A percentile compares a stretch with the other conserved stretches of the same genome.
Evolutionary conservation across 2,329 filamentous ascomycete genomes (phyloP).

Genomic region (Graphilbum sp.): DNA sequence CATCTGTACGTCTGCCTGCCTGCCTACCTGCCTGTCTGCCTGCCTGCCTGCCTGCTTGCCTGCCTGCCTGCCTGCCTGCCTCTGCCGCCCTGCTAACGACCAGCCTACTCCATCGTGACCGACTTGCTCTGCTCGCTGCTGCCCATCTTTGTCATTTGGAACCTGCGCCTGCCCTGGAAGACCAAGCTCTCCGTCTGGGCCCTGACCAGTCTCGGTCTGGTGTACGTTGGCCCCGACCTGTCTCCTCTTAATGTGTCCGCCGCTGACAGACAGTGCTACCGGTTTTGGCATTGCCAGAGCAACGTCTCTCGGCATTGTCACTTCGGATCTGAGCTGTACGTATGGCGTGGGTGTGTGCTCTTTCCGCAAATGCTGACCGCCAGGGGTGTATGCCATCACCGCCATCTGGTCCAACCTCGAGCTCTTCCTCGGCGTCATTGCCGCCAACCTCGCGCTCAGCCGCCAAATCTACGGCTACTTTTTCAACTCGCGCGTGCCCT

Average conservation of each 20-base stretch:
- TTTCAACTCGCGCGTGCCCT: constrained; percentile 1
- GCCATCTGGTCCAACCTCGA: constrained; percentile 11
- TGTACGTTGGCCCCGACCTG: constrained; percentile 8
- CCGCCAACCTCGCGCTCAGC: constrained; percentile 10
- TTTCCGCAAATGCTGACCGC: not conserved
- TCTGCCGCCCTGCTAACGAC: not conserved
- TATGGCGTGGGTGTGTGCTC: not conserved
- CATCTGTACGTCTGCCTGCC: constrained; percentile 13
- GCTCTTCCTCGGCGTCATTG: constrained; percentile 10
- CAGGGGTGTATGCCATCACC: constrained; percentile 17
- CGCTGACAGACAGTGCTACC: constrained; percentile 9
- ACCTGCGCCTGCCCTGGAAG: constrained; percentile 14
- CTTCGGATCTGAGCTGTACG: constrained; percentile 13
- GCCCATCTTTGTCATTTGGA: constrained; percentile 18
- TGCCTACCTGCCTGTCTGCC: too few species aligned
- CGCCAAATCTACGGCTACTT: constrained; percentile 13
- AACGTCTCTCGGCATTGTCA: constrained; percentile 11
- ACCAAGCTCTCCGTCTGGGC: constrained; percentile 17
- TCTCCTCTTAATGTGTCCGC: not conserved
- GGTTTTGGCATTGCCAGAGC: constrained; percentile 13
- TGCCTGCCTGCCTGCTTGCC: too few species aligned
- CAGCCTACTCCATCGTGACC: constrained; percentile 14
- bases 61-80: not conserved
- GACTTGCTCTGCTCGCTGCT: constrained; percentile 14
- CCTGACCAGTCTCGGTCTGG: constrained; percentile 17